Conservation (phyloP, 352 stramenopile genomes). For the Aphanomyces euteiches region DNA sequence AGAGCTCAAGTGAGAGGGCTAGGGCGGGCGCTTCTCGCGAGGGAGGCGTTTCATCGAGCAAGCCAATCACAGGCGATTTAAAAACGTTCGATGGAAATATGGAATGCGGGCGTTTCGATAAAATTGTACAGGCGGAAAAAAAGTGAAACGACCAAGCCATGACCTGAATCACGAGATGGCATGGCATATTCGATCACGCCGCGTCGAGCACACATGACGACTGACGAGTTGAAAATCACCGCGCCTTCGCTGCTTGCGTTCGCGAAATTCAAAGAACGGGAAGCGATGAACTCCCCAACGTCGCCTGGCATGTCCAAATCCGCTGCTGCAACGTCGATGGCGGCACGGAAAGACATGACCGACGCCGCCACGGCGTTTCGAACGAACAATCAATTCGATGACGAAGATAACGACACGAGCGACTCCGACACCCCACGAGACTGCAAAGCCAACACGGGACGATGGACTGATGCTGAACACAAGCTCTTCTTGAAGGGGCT, state of each 20-base stretch:
- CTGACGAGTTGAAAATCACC: neutral
- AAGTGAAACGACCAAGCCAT: conserved; percentile 25
- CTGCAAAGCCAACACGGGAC: conserved; percentile 67
- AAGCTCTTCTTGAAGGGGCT: conserved; percentile 86
- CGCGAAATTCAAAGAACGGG: conserved; percentile 19
- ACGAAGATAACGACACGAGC: conserved; percentile 21
- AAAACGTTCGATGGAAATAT: conserved; percentile 31
- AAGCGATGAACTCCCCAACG: conserved; percentile 20
- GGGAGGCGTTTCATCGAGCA: too few species aligned
- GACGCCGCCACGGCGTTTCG: conserved; percentile 2
- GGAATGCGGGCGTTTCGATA: neutral
- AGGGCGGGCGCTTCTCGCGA: too few species aligned
- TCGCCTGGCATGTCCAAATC: conserved; percentile 21
- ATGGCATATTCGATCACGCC: conserved; percentile 27
- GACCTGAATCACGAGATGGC: neutral
- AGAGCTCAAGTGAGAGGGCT: too few species aligned
- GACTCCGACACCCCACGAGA: conserved; percentile 24
- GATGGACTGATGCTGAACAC: conserved; percentile 84
- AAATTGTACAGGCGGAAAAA: neutral
- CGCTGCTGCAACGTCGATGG: neutral
- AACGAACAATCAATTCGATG: neutral
- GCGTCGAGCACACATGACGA: conserved; percentile 18
- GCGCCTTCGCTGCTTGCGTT: conserved; percentile 5
- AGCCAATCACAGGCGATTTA: conserved; percentile 24
- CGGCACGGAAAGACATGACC: conserved; percentile 7